These are phyloP conservation scores for Colletotrichum tabaci DNA, from an alignment of 2,329 filamentous ascomycete species.

Conservation along the genomic window DNA sequence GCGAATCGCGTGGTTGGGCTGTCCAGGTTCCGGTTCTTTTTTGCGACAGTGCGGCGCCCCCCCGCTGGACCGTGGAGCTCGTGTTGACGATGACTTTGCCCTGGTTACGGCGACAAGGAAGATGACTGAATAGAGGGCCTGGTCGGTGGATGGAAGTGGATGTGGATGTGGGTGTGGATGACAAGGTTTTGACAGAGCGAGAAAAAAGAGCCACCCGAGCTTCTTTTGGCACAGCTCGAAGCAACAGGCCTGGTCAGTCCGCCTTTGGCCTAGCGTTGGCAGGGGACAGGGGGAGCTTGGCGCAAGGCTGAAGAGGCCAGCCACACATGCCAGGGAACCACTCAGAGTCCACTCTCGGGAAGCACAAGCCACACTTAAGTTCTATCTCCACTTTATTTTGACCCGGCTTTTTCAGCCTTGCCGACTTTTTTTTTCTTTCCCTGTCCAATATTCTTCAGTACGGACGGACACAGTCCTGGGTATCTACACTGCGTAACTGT, in stretches of 20 bases:
- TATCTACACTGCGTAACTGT: conserved; percentile 1
- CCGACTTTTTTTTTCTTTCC: conserved; percentile 44
- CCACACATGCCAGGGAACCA: neutral
- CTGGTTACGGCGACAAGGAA: conserved; percentile 24
- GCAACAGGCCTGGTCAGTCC: neutral
- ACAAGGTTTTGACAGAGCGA: neutral
- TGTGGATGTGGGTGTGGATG: neutral
- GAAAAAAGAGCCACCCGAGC: conserved; percentile 13
- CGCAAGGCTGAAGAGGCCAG: conserved; percentile 30
- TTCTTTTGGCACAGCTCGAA: neutral
- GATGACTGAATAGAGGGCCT: conserved; percentile 27
- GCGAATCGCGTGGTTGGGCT: conserved; percentile 20
- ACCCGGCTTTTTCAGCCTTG: conserved; percentile 40
- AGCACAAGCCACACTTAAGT: conserved; percentile 6
- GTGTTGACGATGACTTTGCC: neutral
- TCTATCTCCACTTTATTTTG: conserved; percentile 33
- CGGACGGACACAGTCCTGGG: no score
- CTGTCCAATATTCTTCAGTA: neutral
- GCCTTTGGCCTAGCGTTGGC: neutral
- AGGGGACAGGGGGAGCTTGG: conserved; percentile 1
- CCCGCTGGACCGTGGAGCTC: neutral
- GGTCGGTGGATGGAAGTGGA: neutral
- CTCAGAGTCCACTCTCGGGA: neutral
- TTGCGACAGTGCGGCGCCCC: conserved; percentile 18
- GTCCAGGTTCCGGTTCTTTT: conserved; percentile 1